These are phyloP conservation scores for Emmonsiellopsis sp. DNA, from an alignment of 2,329 filamentous ascomycete species.

Conservation along the genomic window DNA sequence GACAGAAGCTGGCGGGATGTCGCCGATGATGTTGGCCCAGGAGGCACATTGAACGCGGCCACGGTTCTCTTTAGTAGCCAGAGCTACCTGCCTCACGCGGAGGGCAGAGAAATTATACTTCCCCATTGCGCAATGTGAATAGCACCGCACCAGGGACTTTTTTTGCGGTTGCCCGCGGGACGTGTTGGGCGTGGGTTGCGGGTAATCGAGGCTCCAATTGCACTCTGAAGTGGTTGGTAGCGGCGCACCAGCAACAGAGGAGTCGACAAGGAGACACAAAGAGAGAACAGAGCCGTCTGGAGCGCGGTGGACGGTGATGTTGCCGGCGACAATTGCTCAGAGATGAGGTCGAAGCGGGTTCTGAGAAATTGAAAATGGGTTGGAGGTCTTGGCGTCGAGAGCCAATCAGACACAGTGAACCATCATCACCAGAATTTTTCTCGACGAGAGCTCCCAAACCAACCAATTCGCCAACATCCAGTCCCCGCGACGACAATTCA, in stretches of 20 bases:
- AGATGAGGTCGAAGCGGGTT: neutral
- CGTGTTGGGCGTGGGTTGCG: neutral
- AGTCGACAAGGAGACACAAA: neutral
- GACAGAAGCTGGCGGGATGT: slow-evolving; percentile 52
- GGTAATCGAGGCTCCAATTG: too few species aligned
- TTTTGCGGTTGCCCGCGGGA: neutral
- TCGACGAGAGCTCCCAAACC: neutral
- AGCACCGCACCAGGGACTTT: too few species aligned
- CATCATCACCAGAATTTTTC: slow-evolving; percentile 1
- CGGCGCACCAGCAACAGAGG: too few species aligned
- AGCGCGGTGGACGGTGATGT: too few species aligned
- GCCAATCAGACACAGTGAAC: neutral
- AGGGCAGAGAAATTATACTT: slow-evolving; percentile 40
- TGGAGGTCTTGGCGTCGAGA: neutral
- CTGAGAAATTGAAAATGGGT: neutral
- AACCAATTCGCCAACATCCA: neutral
- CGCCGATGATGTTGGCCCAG: slow-evolving; percentile 50
- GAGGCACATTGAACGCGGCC: slow-evolving; percentile 28
- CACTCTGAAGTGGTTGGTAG: too few species aligned
- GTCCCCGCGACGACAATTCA: neutral
- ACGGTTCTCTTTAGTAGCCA: slow-evolving; percentile 28
- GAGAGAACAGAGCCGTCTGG: too few species aligned
- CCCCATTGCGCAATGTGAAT: slow-evolving; percentile 28
- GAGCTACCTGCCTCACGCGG: slow-evolving; percentile 35
- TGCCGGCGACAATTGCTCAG: neutral